Evolutionary conservation across 768 basidiomycete genomes (phyloP), one percentile per base, ranked within the genome.

Genomic region (Leccinum fibrillosum): DNA sequence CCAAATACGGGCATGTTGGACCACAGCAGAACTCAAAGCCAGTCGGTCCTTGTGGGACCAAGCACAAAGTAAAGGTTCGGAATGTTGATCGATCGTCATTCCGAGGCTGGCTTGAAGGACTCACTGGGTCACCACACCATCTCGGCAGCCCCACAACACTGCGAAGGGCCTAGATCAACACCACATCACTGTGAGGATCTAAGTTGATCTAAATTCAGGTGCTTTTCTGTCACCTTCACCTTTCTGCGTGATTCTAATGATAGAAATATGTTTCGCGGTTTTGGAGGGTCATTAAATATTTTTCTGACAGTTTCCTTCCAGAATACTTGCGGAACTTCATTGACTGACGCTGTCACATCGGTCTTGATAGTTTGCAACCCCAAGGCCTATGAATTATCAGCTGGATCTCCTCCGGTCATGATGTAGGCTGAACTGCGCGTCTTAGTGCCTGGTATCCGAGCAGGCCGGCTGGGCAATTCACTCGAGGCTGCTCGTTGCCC

Each of bases 71-170:
- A 66, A 1, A 66, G 55, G 45, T 60, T 64, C 25, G 54, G 62
- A 53, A 67, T 58, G 12, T 63, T 63, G 9, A n/a, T 63, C 56
- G 13, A 63, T 59, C 19, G 62, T 32, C 62, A 62, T 39, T 9
- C 61, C 56, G 3, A 62, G 44, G 19, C 61, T 17, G 52, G 44
- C 28, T 30, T 30, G 0, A 26, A 39, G 2, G n/a, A 28, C 65
- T 34, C 17, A 66, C 62, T 58, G 66, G 7, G 65, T 66, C 34
- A 26, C 30, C n/a, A 48, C 35, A n/a, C 58, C 52, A 11, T 66
- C 58, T 47, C 13, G 23, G 58, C 64, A 66, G 11, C 64, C 65
- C 56, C 62, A 9, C 53, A 7, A 60, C 0, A 0, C 64, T 56
- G 39, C 54, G 64, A 30, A 66, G 15, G 47, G 66, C 56, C 5